Evolutionary conservation across 2,329 filamentous ascomycete species (phyloP).

Genomic region (Paracorniculantispora psalliotae): DNA sequence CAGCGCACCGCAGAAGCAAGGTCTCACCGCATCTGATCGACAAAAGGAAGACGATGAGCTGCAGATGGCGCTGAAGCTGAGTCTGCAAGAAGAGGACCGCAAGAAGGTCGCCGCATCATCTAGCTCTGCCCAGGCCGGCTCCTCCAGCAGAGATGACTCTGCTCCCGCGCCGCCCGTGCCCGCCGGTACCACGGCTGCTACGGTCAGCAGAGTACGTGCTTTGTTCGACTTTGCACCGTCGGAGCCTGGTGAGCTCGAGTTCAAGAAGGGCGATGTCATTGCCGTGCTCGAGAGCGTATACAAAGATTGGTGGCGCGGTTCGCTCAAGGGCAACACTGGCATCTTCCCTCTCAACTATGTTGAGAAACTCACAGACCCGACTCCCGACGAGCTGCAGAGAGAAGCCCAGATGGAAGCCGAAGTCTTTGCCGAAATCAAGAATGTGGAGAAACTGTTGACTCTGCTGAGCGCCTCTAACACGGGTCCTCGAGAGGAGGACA

Average conservation of each 20-base stretch:
- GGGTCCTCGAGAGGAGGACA: slow-evolving; percentile 78
- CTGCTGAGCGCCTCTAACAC: slow-evolving; percentile 82
- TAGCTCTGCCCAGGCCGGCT: slow-evolving; percentile 27
- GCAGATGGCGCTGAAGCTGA: slow-evolving; percentile 91
- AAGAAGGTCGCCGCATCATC: slow-evolving; percentile 44
- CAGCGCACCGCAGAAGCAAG: slow-evolving; percentile 87
- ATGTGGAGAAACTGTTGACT: slow-evolving; percentile 69
- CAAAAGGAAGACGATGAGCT: slow-evolving; percentile 96
- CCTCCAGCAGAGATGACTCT: slow-evolving; percentile 35
- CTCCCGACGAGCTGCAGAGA: slow-evolving; percentile 85
- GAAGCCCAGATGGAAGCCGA: slow-evolving; percentile 91
- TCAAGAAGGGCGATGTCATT: slow-evolving; percentile 95
- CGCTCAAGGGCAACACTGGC: slow-evolving; percentile 86
- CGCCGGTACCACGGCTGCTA: slow-evolving; percentile 89
- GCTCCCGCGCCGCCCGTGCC: slow-evolving; percentile 55
- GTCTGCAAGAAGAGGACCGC: slow-evolving; percentile 77
- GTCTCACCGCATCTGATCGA: slow-evolving; percentile 83
- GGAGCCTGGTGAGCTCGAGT: slow-evolving; percentile 90
- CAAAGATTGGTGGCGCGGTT: slow-evolving; percentile 99
- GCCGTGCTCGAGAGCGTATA: slow-evolving; percentile 96
- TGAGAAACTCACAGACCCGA: slow-evolving; percentile 93
- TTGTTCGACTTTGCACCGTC: slow-evolving; percentile 93
- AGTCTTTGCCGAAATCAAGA: slow-evolving; percentile 61
- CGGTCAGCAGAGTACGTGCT: slow-evolving; percentile 88
- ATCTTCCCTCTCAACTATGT: slow-evolving; percentile 99